phyloP scores from a whole-genome alignment of 2,329 filamentous ascomycete species.

The Trichoderma atrobrunneum region DNA sequence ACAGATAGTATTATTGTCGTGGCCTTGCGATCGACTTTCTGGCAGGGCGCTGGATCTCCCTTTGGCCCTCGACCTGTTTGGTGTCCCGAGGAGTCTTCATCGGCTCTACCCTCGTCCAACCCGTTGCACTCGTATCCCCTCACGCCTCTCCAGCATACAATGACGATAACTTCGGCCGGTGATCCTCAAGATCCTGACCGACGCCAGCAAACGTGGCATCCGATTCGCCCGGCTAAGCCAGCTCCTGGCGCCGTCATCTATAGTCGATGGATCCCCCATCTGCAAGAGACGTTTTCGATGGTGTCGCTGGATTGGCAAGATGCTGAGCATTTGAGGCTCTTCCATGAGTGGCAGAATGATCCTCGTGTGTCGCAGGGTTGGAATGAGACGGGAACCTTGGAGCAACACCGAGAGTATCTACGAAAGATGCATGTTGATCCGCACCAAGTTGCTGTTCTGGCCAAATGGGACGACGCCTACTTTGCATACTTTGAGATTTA shows the following conservation, averaged over 20 bases:
- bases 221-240: constrained; percentile 69
- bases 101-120: constrained; percentile 34
- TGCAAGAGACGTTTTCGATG: constrained; percentile 75
- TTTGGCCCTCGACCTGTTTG: constrained; percentile 63
- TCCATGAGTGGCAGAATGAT: constrained; percentile 81
- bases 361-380: constrained; percentile 76
- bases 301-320: constrained; percentile 67
- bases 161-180: constrained; percentile 38
- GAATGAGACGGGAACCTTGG: constrained; percentile 74
- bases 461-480: constrained; percentile 64
- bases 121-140: constrained; percentile 47
- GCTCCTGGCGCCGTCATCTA: constrained; percentile 68
- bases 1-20: constrained; percentile 38
- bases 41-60: constrained; percentile 68
- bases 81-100: constrained; percentile 48
- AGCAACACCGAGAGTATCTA: constrained; percentile 71
- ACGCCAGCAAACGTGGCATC: constrained; percentile 61
- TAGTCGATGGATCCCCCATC: constrained; percentile 73
- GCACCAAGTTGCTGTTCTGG: constrained; percentile 68
- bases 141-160: constrained; percentile 47
- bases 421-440: constrained; percentile 66
- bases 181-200: constrained; percentile 41
- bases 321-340: constrained; percentile 62
- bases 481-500: constrained; percentile 82
- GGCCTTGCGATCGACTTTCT: constrained; percentile 57